Evolutionary conservation across 2,329 filamentous ascomycete species (phyloP), one percentile per base, ranked within the genome.

Genomic region (Colletotrichum coccodes): DNA sequence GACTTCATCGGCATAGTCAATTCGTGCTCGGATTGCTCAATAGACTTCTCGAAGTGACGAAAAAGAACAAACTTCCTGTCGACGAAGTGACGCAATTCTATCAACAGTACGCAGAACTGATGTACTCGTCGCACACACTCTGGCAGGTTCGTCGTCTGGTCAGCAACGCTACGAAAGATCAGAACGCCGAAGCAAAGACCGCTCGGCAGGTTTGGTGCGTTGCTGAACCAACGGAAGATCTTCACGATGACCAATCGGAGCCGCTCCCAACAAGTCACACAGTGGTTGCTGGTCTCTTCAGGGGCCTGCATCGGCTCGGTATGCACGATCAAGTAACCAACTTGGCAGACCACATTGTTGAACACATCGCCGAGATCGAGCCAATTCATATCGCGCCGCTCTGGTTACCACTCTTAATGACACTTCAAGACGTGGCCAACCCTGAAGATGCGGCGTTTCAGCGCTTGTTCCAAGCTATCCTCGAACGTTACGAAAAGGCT

Each of bases 241-340:
- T 26, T 21, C 6, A 34, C n/a, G 11, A 56, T 4, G 54, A 34
- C n/a, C n/a, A 30, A 12, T 30, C n/a, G 4, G 18, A 40, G 21
- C 34, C 54, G 21, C 54, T 18, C 18, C 28, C 56, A 21, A 60
- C 36, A 6, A 65, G 30, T 21, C 34, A 60, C 8, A 16, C 23
- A n/a, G 44, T 66, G 9, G 50, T 69, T n/a, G 66, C 62, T 18
- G 66, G 61, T 6, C 34, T 66, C 7, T 60, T 69, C 56, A 65
- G 62, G 21, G 60, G 46, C 12, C 61, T 69, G 2, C 61, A 69
- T 18, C 61, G 62, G 21, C 56, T 69, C 8, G 66, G 21, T 12
- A 60, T 69, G 54, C 28, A 30, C 26, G 54, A 65, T 38, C 53
- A 69, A 34, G 40, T 42, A 3, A 3, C 16, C 16, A n/a, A 49